A percentile compares a stretch with the other conserved stretches of the same genome.
These are phyloP conservation scores for Mycena crocata DNA, from an alignment of 768 basidiomycete species.

Conservation along the genomic window DNA sequence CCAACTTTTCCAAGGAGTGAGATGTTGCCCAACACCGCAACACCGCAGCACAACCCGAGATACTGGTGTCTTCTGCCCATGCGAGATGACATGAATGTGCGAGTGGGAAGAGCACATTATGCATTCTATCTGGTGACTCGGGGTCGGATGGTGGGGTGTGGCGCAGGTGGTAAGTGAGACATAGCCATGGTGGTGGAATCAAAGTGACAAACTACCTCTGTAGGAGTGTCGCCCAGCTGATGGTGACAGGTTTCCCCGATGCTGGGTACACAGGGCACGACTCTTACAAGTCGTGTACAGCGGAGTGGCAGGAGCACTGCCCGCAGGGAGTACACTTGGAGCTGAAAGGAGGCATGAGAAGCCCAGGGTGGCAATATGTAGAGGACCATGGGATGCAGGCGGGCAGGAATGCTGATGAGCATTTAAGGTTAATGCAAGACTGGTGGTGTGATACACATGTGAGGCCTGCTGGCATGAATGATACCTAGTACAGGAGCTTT, in stretches of 20 bases:
- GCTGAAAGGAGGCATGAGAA: too few species aligned
- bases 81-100: background rate
- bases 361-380: too few species aligned
- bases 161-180: slow-evolving; percentile 6
- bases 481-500: too few species aligned
- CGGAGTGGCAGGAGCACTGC: slow-evolving; percentile 1
- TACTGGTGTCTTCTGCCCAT: slow-evolving; percentile 6
- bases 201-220: too few species aligned
- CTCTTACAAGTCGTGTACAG: background rate
- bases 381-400: too few species aligned
- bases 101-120: background rate
- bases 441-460: too few species aligned
- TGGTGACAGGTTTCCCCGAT: background rate
- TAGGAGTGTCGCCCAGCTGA: background rate
- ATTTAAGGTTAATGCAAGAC: too few species aligned
- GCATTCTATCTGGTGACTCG: background rate
- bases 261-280: background rate
- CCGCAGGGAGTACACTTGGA: background rate
- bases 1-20: too few species aligned
- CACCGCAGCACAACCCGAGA: background rate
- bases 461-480: too few species aligned
- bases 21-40: too few species aligned
- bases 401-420: too few species aligned
- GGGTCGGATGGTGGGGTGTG: background rate
- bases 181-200: too few species aligned